These are phyloP conservation scores for Leccinum colubrinum DNA, from an alignment of 1,284 basidiomycete species.

Conservation along the genomic window DNA sequence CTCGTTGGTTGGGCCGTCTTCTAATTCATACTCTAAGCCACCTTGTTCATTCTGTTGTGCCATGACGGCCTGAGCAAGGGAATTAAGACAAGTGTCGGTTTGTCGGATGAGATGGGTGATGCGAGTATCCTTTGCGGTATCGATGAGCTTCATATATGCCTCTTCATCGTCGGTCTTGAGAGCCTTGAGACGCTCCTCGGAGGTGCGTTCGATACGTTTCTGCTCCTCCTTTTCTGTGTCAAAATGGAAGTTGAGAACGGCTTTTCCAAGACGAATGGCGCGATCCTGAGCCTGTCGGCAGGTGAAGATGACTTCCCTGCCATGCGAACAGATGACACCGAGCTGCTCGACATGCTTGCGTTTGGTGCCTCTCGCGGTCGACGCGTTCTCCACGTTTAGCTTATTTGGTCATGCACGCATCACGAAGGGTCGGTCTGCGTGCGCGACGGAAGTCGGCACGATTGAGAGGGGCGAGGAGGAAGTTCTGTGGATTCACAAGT, in stretches of 20 bases:
- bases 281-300: constrained; percentile 74
- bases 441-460: constrained; percentile 89
- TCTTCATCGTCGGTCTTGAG: constrained; percentile 99
- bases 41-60: constrained; percentile 90
- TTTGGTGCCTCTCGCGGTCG: constrained; percentile 93
- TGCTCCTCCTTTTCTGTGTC: constrained; percentile 98
- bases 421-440: constrained; percentile 86
- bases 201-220: constrained; percentile 93
- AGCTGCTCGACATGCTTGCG: constrained; percentile 97
- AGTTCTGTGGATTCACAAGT: constrained; percentile 59
- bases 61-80: constrained; percentile 91
- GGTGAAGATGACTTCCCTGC: constrained; percentile 67
- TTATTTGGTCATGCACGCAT: constrained; percentile 90
- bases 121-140: constrained; percentile 98
- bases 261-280: constrained; percentile 79
- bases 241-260: constrained; percentile 85
- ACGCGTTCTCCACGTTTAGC: constrained; percentile 90
- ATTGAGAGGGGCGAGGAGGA: constrained; percentile 87
- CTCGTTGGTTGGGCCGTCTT: constrained; percentile 79
- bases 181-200: constrained; percentile 98
- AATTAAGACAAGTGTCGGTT: constrained; percentile 96
- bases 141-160: constrained; percentile 98
- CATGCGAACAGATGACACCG: constrained; percentile 85
- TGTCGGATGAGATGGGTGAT: constrained; percentile 96
- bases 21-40: constrained; percentile 45